Conservation (phyloP, 106 monocot species). For the Allium fistulosum region DNA sequence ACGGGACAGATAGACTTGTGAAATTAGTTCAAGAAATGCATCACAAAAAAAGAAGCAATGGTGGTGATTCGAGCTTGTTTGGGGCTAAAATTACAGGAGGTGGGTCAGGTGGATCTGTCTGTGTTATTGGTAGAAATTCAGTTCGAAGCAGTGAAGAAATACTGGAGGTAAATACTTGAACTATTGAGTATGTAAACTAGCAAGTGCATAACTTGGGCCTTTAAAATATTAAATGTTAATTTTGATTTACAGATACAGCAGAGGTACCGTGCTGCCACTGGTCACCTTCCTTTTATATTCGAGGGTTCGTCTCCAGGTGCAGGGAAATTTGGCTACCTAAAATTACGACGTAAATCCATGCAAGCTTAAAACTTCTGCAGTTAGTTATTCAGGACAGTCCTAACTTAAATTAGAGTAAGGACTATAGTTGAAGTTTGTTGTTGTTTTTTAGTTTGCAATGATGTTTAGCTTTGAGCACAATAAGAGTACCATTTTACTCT, state of each 20-base stretch:
- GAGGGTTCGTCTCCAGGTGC: slow-evolving; percentile 92
- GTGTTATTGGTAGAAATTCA: slow-evolving; percentile 77
- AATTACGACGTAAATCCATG: slow-evolving; percentile 30
- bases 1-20: slow-evolving; percentile 86
- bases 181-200: too few species aligned
- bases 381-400: too few species aligned
- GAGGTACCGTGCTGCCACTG: slow-evolving; percentile 73
- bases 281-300: slow-evolving; percentile 65
- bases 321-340: slow-evolving; percentile 77
- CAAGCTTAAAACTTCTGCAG: too few species aligned
- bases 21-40: slow-evolving; percentile 88
- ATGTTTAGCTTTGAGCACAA: too few species aligned
- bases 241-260: slow-evolving; percentile 63
- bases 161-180: slow-evolving; percentile 42
- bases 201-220: too few species aligned
- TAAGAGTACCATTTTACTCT: too few species aligned
- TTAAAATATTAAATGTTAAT: background rate
- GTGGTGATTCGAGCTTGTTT: slow-evolving; percentile 50
- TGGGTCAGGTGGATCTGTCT: slow-evolving; percentile 88
- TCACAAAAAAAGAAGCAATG: slow-evolving; percentile 33
- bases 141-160: slow-evolving; percentile 72
- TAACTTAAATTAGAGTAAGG: too few species aligned
- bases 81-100: slow-evolving; percentile 99
- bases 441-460: too few species aligned
- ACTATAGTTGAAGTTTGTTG: too few species aligned